Evolutionary conservation across 495 filamentous ascomycete species (phyloP).

Genomic region (Penicillium bialowiezense): DNA sequence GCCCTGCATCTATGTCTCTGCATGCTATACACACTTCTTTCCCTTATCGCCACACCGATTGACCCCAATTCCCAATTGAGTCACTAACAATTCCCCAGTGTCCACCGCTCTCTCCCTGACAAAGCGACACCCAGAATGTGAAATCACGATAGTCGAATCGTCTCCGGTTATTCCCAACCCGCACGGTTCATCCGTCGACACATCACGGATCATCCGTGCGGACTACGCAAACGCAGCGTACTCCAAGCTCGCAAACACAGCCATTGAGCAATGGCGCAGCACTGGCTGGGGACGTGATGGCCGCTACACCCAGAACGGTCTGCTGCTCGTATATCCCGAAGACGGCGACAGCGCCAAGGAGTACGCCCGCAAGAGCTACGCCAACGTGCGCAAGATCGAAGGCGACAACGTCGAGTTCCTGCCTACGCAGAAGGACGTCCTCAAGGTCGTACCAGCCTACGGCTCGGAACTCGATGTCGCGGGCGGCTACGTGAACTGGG

Average conservation of each 20-base stretch:
- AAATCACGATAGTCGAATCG: constrained; percentile 69
- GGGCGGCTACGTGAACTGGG: constrained; percentile 80
- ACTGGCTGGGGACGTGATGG: constrained; percentile 59
- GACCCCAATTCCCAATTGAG: not conserved
- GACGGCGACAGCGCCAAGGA: constrained; percentile 48
- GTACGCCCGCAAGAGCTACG: constrained; percentile 66
- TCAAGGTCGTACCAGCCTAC: constrained; percentile 40
- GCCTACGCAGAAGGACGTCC: constrained; percentile 38
- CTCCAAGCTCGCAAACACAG: constrained; percentile 61
- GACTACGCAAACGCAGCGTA: constrained; percentile 79
- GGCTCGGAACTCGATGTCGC: constrained; percentile 44
- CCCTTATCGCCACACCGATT: not conserved
- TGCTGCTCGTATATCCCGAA: constrained; percentile 63
- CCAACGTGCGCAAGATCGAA: constrained; percentile 53
- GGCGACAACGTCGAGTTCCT: constrained; percentile 52
- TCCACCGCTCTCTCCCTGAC: constrained; percentile 67
- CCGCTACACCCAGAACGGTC: constrained; percentile 72
- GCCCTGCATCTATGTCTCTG: not conserved
- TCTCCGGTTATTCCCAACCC: constrained; percentile 64
- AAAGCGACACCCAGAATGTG: constrained; percentile 49
- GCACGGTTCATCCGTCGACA: constrained; percentile 71
- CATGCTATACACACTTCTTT: not conserved
- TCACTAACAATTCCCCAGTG: constrained; percentile 31
- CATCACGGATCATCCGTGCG: constrained; percentile 73
- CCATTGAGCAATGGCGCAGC: constrained; percentile 69